Conservation (phyloP, 495 filamentous ascomycete species). For the Cercophora scortea region DNA sequence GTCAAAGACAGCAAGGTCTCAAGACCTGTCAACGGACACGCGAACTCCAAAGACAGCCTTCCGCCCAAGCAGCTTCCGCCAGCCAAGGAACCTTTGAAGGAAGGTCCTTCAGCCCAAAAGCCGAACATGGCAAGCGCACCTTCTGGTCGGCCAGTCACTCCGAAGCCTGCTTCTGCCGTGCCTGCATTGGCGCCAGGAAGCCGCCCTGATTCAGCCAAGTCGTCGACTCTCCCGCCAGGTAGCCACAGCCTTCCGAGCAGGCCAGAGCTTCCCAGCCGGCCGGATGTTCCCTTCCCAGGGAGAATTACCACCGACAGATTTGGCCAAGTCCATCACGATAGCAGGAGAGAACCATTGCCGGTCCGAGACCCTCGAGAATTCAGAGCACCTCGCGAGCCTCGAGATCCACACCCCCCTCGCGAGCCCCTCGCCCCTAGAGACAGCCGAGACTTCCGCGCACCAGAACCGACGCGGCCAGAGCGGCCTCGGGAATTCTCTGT, state of each 20-base stretch:
- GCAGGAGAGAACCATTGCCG: conserved; percentile 17
- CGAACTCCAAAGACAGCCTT: too few relatives aligned
- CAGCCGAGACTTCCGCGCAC: conserved; percentile 23
- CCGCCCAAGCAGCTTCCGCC: conserved; percentile 5
- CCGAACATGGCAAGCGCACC: conserved; percentile 2
- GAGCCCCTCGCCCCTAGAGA: conserved; percentile 26
- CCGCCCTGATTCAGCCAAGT: conserved; percentile 24
- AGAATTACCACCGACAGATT: conserved; percentile 31
- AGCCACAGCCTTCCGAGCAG: conserved; percentile 27
- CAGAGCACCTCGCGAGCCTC: conserved; percentile 26
- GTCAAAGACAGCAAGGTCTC: conserved; percentile 55
- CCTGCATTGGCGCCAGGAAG: conserved; percentile 4
- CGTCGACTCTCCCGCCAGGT: conserved; percentile 26
- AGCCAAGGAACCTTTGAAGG: conserved; percentile 4
- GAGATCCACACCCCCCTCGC: conserved; percentile 15
- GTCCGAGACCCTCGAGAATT: conserved; percentile 13
- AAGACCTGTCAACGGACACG: conserved; percentile 6
- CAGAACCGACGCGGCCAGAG: conserved; percentile 20
- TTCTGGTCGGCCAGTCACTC: conserved; percentile 9
- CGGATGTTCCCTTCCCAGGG: conserved; percentile 33
- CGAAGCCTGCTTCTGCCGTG: conserved; percentile 11
- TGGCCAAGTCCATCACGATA: conserved; percentile 23
- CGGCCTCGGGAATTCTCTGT: conserved; percentile 9
- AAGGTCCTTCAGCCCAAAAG: conserved; percentile 1
- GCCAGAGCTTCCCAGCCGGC: conserved; percentile 34